phyloP scores from a whole-genome alignment of 495 filamentous ascomycete species.

The Parathielavia appendiculata region DNA sequence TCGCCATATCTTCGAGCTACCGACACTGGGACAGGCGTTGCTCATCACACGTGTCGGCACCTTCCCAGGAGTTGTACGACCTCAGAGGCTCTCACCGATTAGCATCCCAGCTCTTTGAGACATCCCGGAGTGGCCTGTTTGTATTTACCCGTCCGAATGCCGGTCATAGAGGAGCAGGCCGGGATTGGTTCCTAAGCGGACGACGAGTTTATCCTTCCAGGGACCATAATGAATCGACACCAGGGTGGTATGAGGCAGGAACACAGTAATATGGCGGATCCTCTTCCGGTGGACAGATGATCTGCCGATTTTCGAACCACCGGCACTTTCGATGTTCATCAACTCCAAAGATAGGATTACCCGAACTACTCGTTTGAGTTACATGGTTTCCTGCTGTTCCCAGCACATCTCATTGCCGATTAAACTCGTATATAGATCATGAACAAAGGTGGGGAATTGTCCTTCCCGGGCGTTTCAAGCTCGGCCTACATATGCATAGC shows the following conservation, averaged over 20 bases:
- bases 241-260: background rate
- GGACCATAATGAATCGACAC: background rate
- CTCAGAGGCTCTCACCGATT: background rate
- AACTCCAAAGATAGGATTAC: background rate
- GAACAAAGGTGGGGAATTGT: constrained; percentile 4
- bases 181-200: background rate
- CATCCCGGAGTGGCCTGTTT: background rate
- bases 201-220: constrained; percentile 1
- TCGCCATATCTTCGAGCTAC: too few species aligned
- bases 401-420: background rate
- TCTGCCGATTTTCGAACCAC: constrained; percentile 8
- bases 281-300: background rate
- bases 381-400: background rate
- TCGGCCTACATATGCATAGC: constrained; percentile 1
- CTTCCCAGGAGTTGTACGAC: too few species aligned
- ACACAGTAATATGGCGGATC: constrained; percentile 1
- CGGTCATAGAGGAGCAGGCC: background rate
- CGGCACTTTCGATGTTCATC: background rate
- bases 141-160: background rate
- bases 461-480: background rate
- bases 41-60: too few species aligned
- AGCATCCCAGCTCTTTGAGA: background rate
- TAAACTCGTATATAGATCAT: background rate
- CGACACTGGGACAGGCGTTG: too few species aligned
- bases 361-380: background rate